Evolutionary conservation across 345 rosid genomes (phyloP).

Genomic region (Geranium brycei): DNA sequence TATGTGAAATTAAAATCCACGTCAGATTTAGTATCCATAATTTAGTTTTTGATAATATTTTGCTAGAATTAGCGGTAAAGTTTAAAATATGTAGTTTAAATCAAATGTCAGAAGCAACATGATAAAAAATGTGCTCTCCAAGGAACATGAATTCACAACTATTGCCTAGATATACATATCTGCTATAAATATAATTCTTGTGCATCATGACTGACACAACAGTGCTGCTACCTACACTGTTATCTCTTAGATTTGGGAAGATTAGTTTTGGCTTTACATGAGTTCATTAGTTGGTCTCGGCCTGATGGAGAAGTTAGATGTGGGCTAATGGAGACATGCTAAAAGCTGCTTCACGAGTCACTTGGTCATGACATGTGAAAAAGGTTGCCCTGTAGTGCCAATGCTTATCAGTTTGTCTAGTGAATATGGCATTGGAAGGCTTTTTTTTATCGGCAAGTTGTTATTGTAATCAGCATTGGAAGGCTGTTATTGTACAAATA

Average conservation of each 20-base stretch:
- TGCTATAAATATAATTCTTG: no score
- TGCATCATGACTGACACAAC: neutral
- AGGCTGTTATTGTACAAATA: neutral
- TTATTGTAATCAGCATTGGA: no score
- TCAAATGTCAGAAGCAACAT: neutral
- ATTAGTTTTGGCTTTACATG: neutral
- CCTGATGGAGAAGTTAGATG: neutral
- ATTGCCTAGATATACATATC: neutral
- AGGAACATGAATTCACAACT: neutral
- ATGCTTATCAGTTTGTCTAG: no score
- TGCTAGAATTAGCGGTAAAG: no score
- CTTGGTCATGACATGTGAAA: no score
- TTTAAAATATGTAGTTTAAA: no score
- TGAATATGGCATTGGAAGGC: no score
- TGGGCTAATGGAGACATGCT: neutral
- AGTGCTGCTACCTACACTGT: neutral
- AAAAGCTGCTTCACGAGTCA: no score
- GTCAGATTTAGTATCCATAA: neutral
- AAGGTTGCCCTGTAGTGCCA: no score
- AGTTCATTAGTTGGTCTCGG: neutral
- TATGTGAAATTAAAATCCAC: neutral
- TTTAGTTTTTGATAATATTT: neutral
- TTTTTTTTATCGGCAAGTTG: no score
- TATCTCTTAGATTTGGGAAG: neutral
- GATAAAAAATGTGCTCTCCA: neutral